A percentile compares a stretch with the other conserved stretches of the same genome.
These are phyloP conservation scores for Pseudozyma tsukubaensis DNA, from an alignment of 1,284 basidiomycete species.

Conservation along the genomic window DNA sequence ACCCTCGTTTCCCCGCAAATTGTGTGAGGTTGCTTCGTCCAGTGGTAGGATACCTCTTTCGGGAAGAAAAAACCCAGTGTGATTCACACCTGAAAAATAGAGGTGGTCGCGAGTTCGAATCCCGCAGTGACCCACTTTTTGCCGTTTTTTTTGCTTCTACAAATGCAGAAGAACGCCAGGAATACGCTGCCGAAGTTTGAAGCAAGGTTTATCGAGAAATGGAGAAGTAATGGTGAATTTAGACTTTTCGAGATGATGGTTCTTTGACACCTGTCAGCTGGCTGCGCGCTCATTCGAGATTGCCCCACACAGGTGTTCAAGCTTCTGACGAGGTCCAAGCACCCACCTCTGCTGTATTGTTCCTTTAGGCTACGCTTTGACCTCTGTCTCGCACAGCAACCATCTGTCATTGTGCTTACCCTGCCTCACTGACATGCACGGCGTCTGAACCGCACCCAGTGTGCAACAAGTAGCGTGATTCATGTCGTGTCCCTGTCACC, in stretches of 20 bases:
- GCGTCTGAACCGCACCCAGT: too few species aligned
- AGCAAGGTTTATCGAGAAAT: conserved; percentile 7
- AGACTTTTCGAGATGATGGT: conserved; percentile 11
- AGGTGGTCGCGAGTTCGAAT: conserved; percentile 51
- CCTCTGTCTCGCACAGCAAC: too few species aligned
- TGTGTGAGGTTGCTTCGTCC: conserved; percentile 43
- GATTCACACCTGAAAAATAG: conserved; percentile 30
- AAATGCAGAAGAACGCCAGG: neutral
- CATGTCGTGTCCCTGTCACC: too few species aligned
- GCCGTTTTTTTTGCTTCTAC: conserved; percentile 7
- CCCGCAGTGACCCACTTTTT: conserved; percentile 37
- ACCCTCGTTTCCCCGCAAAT: neutral
- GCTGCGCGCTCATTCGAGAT: neutral
- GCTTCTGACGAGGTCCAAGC: too few species aligned
- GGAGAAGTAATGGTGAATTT: conserved; percentile 10
- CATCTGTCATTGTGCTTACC: too few species aligned
- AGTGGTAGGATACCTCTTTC: conserved; percentile 55
- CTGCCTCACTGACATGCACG: too few species aligned
- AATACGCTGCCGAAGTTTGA: neutral
- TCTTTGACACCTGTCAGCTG: neutral
- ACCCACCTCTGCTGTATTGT: too few species aligned
- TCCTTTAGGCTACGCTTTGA: too few species aligned
- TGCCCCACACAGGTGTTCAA: too few species aligned
- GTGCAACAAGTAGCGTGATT: too few species aligned
- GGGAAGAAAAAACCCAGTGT: conserved; percentile 35